A percentile compares a stretch with the other conserved stretches of the same genome.
phyloP scores from a whole-genome alignment of 768 basidiomycete species.

The Neoboletus brunneissimus region DNA sequence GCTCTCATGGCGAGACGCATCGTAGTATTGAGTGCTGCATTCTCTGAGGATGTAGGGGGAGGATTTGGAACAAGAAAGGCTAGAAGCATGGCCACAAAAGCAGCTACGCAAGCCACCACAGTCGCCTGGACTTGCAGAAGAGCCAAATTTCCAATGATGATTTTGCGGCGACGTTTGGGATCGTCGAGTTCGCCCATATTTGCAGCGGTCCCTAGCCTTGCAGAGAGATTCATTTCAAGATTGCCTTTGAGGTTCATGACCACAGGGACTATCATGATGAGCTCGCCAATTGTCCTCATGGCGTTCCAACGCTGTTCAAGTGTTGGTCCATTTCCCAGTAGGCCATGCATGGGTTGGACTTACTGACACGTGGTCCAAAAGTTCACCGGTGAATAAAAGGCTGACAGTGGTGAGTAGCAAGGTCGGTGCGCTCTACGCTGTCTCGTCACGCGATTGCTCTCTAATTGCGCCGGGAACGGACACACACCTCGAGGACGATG shows the following conservation, averaged over 20 bases:
- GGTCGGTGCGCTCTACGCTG: slow-evolving; percentile 75
- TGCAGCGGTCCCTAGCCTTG: slow-evolving; percentile 90
- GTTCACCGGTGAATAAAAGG: slow-evolving; percentile 85
- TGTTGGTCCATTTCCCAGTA: slow-evolving; percentile 5
- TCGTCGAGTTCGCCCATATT: slow-evolving; percentile 92
- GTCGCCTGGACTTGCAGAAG: slow-evolving; percentile 93
- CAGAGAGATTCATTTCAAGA: slow-evolving; percentile 97
- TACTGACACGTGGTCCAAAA: slow-evolving; percentile 85
- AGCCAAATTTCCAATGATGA: slow-evolving; percentile 79
- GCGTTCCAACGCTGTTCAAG: slow-evolving; percentile 76
- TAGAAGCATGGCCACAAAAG: slow-evolving; percentile 70
- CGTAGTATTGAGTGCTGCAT: slow-evolving; percentile 10
- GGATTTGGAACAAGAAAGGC: slow-evolving; percentile 56
- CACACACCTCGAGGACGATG: slow-evolving; percentile 70
- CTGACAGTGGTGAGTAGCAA: slow-evolving; percentile 81
- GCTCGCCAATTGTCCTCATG: slow-evolving; percentile 86
- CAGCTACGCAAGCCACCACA: slow-evolving; percentile 83
- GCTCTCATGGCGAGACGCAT: slow-evolving; percentile 15
- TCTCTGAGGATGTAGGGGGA: slow-evolving; percentile 6
- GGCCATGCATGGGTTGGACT: slow-evolving; percentile 24
- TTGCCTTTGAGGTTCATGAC: slow-evolving; percentile 97
- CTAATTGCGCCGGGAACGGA: background rate
- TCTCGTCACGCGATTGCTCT: slow-evolving; percentile 2
- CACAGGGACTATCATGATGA: slow-evolving; percentile 95
- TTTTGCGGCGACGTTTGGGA: slow-evolving; percentile 51